Evolutionary conservation across 2,329 filamentous ascomycete genomes (phyloP).

Genomic region (Pseudocercospora eumusae): DNA sequence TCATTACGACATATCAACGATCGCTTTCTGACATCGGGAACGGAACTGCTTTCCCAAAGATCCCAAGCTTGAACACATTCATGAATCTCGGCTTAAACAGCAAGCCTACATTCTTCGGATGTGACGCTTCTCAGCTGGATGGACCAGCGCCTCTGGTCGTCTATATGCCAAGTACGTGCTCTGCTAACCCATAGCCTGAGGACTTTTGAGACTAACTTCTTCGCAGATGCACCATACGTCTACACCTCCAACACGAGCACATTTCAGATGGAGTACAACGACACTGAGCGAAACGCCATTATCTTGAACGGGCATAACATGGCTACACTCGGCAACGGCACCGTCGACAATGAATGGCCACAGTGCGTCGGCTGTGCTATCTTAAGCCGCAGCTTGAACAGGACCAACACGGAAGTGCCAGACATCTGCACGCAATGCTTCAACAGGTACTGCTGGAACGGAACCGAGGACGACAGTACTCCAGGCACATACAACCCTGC

Average conservation of each 20-base stretch:
- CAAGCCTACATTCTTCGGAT: constrained; percentile 74
- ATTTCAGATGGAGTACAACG: constrained; percentile 66
- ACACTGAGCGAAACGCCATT: constrained; percentile 70
- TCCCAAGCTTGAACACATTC: constrained; percentile 76
- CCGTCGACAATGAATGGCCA: constrained; percentile 72
- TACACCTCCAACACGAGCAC: constrained; percentile 77
- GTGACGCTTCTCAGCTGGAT: constrained; percentile 65
- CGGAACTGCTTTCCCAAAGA: constrained; percentile 68
- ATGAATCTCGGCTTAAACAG: constrained; percentile 74
- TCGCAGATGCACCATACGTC: constrained; percentile 56
- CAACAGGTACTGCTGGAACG: constrained; percentile 86
- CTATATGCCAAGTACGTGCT: constrained; percentile 70
- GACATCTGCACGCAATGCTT: constrained; percentile 76
- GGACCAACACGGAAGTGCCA: constrained; percentile 69
- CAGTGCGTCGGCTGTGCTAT: constrained; percentile 87
- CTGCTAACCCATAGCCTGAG: not conserved
- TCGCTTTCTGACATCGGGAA: constrained; percentile 62
- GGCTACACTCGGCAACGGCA: constrained; percentile 79
- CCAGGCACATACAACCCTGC: constrained; percentile 33
- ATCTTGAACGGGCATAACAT: constrained; percentile 85
- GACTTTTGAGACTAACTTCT: not conserved
- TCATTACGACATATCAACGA: constrained; percentile 73
- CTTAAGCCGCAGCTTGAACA: constrained; percentile 70
- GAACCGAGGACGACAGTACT: constrained; percentile 53
- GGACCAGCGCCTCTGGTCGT: constrained; percentile 68